Evolutionary conservation across 805 yeast genomes (phyloP).

Genomic region (Wickerhamomyces sydowiorum): DNA sequence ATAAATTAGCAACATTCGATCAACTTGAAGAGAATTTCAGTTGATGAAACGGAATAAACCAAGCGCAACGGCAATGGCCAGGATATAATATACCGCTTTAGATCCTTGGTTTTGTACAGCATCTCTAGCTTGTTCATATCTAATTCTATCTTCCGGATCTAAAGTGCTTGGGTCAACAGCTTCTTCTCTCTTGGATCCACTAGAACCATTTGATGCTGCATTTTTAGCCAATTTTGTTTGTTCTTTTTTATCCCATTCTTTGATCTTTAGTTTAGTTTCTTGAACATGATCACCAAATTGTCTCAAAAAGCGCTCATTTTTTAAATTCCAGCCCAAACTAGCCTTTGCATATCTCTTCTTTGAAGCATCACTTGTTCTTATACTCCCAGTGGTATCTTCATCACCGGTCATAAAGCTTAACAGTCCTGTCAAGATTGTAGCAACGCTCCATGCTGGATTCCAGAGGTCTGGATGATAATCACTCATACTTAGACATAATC

Average conservation of each 20-base stretch:
- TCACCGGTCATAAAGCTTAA: constrained; percentile 89
- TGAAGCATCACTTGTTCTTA: constrained; percentile 53
- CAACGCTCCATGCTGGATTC: constrained; percentile 96
- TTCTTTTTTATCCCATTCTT: constrained; percentile 18
- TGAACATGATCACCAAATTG: constrained; percentile 68
- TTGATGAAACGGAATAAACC: constrained; percentile 18
- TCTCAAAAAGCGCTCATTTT: constrained; percentile 48
- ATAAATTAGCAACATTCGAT: too few relatives aligned
- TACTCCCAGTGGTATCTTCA: constrained; percentile 81
- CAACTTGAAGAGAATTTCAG: too few relatives aligned
- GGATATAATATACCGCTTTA: constrained; percentile 23
- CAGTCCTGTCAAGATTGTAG: constrained; percentile 81
- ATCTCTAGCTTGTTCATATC: constrained; percentile 29
- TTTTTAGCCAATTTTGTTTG: constrained; percentile 6
- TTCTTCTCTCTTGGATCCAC: constrained; percentile 19
- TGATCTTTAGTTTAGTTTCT: constrained; percentile 22
- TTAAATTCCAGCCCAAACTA: constrained; percentile 55
- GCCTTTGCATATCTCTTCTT: constrained; percentile 52
- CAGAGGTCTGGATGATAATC: constrained; percentile 93
- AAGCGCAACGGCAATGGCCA: constrained; percentile 27
- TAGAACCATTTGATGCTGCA: constrained; percentile 16
- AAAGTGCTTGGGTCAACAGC: constrained; percentile 34
- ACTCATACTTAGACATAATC: constrained; percentile 87
- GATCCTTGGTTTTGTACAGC: constrained; percentile 2
- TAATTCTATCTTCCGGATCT: constrained; percentile 63